Percentiles rank a stretch among this genome's conserved stretches.
Conservation (phyloP, 148 eudicot genomes). For the Limonium bicolor region DNA sequence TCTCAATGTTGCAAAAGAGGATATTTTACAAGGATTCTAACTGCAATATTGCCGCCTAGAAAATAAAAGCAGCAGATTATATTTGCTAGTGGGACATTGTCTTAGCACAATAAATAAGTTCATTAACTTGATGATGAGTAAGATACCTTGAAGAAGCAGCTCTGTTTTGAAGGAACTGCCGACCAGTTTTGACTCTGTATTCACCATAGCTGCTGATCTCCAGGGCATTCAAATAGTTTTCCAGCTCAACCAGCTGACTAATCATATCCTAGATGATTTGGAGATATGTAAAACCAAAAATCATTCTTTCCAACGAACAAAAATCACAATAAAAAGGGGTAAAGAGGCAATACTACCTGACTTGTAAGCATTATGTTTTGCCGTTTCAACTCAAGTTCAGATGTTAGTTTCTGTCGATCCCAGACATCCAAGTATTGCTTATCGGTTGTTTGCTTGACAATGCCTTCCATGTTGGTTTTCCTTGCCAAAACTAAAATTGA, state of each 20-base stretch:
- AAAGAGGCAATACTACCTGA: slow-evolving; percentile 34
- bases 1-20: not conserved
- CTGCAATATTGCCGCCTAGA: too few species aligned
- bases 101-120: too few species aligned
- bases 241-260: slow-evolving; percentile 58
- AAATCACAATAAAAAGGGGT: too few species aligned
- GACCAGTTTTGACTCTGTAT: slow-evolving; percentile 19
- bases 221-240: slow-evolving; percentile 76
- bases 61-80: too few species aligned
- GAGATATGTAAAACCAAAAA: too few species aligned
- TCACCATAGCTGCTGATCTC: slow-evolving; percentile 71
- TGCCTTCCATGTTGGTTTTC: slow-evolving; percentile 64
- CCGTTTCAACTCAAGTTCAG: slow-evolving; percentile 76
- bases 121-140: not conserved
- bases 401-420: slow-evolving; percentile 70
- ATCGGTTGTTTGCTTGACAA: slow-evolving; percentile 78
- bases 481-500: slow-evolving; percentile 52
- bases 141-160: slow-evolving; percentile 52
- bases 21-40: too few species aligned
- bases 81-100: too few species aligned
- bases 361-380: slow-evolving; percentile 31
- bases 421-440: slow-evolving; percentile 72
- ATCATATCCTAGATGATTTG: slow-evolving; percentile 62
- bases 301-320: too few species aligned
- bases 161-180: slow-evolving; percentile 24